These are phyloP conservation scores for Fraxinus baroniana DNA, from an alignment of 305 asterid genomes.

Conservation along the genomic window DNA sequence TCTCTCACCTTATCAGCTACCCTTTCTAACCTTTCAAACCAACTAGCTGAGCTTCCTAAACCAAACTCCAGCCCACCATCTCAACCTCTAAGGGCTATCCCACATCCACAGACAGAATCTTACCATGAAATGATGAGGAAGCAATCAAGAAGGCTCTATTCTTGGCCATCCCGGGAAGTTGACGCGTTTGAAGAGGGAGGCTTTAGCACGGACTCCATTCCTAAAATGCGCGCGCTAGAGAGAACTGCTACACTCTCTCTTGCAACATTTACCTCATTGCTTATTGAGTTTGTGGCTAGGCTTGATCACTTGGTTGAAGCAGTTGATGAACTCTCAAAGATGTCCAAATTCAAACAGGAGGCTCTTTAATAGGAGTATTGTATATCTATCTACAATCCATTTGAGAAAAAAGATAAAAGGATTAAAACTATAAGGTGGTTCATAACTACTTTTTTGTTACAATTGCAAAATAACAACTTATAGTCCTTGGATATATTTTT, in stretches of 20 bases:
- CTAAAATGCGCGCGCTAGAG: slow-evolving; percentile 49
- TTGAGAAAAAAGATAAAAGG: no score
- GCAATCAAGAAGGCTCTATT: slow-evolving; percentile 53
- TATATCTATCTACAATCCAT: no score
- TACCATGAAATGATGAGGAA: slow-evolving; percentile 56
- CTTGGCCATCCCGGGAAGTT: slow-evolving; percentile 66
- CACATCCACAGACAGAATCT: slow-evolving; percentile 36
- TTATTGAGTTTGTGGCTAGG: slow-evolving; percentile 64
- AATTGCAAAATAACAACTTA: not conserved
- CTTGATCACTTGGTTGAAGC: slow-evolving; percentile 73
- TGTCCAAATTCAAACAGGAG: slow-evolving; percentile 56
- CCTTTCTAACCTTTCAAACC: slow-evolving; percentile 29
- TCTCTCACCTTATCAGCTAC: slow-evolving; percentile 33
- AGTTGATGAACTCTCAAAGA: slow-evolving; percentile 55
- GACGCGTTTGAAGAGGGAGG: slow-evolving; percentile 50
- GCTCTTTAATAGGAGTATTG: no score
- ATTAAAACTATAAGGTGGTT: slow-evolving; percentile 13
- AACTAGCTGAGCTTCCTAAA: slow-evolving; percentile 21
- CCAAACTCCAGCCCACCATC: slow-evolving; percentile 21
- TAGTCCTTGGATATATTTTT: not conserved
- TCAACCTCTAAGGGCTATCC: slow-evolving; percentile 16
- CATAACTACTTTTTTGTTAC: slow-evolving; percentile 2
- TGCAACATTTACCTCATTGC: slow-evolving; percentile 60
- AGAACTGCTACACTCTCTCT: slow-evolving; percentile 56
- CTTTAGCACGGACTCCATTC: slow-evolving; percentile 28